phyloP scores from a whole-genome alignment of 352 stramenopile species.

The Globisporangium uncinulatum region DNA sequence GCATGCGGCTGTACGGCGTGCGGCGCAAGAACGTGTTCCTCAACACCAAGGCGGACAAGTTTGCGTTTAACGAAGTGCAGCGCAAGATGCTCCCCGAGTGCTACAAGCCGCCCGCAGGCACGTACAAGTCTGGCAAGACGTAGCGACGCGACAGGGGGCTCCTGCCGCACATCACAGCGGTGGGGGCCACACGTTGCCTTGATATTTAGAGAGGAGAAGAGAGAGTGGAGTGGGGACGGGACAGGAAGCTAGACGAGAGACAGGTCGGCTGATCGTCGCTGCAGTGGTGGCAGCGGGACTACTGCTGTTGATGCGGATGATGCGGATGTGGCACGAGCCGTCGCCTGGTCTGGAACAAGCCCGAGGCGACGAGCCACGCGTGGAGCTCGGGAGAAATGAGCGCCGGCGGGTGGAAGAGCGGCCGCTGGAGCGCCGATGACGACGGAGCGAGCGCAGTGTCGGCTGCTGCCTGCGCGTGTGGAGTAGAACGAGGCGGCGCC shows the following conservation, averaged over 20 bases:
- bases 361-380: constrained; percentile 36
- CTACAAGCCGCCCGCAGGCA: constrained; percentile 76
- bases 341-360: constrained; percentile 37
- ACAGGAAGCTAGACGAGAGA: neutral
- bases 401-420: constrained; percentile 42
- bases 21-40: constrained; percentile 78
- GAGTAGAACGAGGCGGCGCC: neutral
- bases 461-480: neutral
- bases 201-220: neutral
- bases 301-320: neutral
- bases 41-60: constrained; percentile 82
- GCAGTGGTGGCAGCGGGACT: too few relatives aligned
- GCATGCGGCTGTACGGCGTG: constrained; percentile 72
- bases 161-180: neutral
- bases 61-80: constrained; percentile 87
- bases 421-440: constrained; percentile 6
- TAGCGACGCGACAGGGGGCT: constrained; percentile 10
- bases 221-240: neutral
- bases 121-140: constrained; percentile 82
- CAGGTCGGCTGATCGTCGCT: neutral
- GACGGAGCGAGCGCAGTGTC: neutral
- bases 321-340: neutral
- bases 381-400: constrained; percentile 60
- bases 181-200: neutral
- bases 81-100: constrained; percentile 79